Evolutionary conservation across 345 rosid genomes (phyloP), one percentile per base, ranked within the genome.

Genomic region (Eucalyptus paniculata): DNA sequence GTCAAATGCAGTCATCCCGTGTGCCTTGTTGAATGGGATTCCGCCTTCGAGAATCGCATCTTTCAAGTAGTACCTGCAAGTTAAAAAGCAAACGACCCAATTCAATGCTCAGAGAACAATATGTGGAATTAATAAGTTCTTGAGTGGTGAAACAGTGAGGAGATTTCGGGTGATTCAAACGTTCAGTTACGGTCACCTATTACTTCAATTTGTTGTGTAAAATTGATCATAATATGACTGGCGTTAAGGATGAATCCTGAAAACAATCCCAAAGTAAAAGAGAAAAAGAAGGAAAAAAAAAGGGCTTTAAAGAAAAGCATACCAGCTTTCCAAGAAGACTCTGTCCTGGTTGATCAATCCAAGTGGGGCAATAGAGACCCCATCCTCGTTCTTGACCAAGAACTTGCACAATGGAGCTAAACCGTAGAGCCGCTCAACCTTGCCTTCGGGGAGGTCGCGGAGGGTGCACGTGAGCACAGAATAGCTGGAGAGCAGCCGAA

Each of bases 271-370:
- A 86, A 26, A 51, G 88, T 13, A 49, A 86, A 47, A 49, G 12
- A 32, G n/a, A 24, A 30, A 86, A 54, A 54, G 5, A 24, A 44
- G 42, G 37, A 34, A 19, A 53, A 54, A 42, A 42, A 18, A 18
- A 51, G 23, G 54, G 26, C 1, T 51, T 82, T 26, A 16, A 40
- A 23, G 45, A 51, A 21, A 58, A 58, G 50, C 14, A 3, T 12
- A 97, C 99, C 98, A 96, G 94, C 97, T 96, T 90, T 97, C 99
- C 99, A 95, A 94, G 89, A 94, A 95, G 40, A 96, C 94, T 90
- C 95, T 96, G 69, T 96, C 99, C 90, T 94, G 99, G 90, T 94
- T 92, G 95, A 96, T 95, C 87, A 96, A 96, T 86, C 90, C 89
- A 21, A 96, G 94, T 62, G 98, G 90, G 56, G 96, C 93, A 40